phyloP scores from a whole-genome alignment of 1,284 basidiomycete genomes.

The Tilletiopsis washingtonensis region DNA sequence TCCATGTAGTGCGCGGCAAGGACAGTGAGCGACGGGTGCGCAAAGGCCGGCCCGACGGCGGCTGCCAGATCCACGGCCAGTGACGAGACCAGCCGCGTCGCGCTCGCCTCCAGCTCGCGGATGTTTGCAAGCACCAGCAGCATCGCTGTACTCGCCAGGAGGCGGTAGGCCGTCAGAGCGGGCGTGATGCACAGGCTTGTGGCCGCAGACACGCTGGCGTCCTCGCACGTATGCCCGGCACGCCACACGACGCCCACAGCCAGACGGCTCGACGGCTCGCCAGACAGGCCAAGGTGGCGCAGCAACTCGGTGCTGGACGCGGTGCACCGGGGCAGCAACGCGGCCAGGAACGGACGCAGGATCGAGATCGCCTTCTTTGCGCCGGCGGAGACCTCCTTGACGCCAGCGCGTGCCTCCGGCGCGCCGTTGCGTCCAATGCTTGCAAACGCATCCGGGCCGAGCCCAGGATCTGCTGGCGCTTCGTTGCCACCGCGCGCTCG shows the following conservation, averaged over 20 bases:
- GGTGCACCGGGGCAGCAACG: constrained; percentile 21
- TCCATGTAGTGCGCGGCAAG: constrained; percentile 9
- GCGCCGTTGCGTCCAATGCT: background rate
- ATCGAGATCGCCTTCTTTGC: constrained; percentile 26
- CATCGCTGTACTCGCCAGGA: too few species aligned
- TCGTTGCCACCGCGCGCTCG: too few species aligned
- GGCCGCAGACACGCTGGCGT: background rate
- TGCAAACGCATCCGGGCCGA: too few species aligned
- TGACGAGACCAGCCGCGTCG: background rate
- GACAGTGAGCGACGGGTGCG: constrained; percentile 1
- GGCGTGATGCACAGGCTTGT: background rate
- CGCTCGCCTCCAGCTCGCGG: background rate
- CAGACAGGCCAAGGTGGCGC: background rate
- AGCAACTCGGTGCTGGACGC: constrained; percentile 12
- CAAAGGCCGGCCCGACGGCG: background rate
- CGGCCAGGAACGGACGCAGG: constrained; percentile 26
- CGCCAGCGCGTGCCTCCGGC: too few species aligned
- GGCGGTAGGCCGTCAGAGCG: too few species aligned
- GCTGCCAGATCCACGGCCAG: background rate
- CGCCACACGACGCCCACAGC: background rate
- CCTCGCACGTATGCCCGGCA: background rate
- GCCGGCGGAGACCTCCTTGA: constrained; percentile 11
- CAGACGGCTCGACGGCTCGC: background rate
- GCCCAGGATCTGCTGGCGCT: too few species aligned
- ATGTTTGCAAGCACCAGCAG: background rate